Percentiles rank a stretch among this genome's conserved stretches.
Evolutionary conservation across 441 rosid genomes (phyloP).

Genomic region (Francoa sonchifolia): DNA sequence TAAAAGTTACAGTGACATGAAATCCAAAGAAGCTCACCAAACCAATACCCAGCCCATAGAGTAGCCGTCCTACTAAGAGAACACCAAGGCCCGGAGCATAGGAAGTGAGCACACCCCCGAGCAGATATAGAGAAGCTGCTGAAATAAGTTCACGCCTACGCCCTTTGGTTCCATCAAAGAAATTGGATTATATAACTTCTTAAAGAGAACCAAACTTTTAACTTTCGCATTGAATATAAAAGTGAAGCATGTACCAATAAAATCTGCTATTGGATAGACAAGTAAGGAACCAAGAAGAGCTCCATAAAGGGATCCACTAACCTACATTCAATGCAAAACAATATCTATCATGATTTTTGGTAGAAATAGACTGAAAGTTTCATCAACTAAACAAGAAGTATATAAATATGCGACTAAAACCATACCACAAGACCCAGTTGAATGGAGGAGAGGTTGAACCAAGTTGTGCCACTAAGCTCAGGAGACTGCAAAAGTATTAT

Average conservation of each 20-base stretch:
- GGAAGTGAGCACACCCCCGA: conserved; percentile 50
- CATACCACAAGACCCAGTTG: conserved; percentile 93
- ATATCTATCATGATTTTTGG: background rate
- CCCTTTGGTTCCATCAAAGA: conserved; percentile 34
- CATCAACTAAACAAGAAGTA: background rate
- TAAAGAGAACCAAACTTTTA: too few species aligned
- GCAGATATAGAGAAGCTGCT: conserved; percentile 48
- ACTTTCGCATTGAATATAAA: too few species aligned
- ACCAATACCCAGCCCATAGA: conserved; percentile 88
- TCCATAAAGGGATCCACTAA: conserved; percentile 93
- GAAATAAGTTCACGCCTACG: conserved; percentile 75
- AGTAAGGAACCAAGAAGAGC: conserved; percentile 85
- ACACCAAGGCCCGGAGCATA: conserved; percentile 57
- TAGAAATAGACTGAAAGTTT: conserved; percentile 9
- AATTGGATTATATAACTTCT: conserved; percentile 11
- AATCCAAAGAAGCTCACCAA: conserved; percentile 41
- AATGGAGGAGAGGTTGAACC: conserved; percentile 79
- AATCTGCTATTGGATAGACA: conserved; percentile 79
- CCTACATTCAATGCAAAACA: too few species aligned
- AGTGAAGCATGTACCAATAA: conserved; percentile 47
- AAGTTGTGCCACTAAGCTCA: conserved; percentile 76
- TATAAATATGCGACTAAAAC: conserved; percentile 6
- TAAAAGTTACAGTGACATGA: too few species aligned
- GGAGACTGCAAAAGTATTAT: conserved; percentile 40
- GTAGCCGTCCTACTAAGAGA: conserved; percentile 72